phyloP scores from a whole-genome alignment of 495 filamentous ascomycete genomes.

The Neurospora intermedia region DNA sequence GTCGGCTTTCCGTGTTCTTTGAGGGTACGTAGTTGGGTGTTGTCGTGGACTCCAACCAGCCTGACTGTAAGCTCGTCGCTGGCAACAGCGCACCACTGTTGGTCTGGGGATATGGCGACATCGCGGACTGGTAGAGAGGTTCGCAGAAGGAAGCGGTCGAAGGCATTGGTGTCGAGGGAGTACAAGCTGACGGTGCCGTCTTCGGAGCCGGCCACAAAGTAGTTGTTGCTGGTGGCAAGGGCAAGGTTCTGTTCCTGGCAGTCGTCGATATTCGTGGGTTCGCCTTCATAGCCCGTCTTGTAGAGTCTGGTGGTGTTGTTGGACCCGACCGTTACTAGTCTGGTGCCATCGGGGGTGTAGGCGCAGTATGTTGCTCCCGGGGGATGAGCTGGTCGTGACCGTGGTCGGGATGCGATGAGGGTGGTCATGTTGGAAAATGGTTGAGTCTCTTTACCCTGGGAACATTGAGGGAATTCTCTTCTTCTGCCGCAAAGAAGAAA shows the following conservation, averaged over 20 bases:
- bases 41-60: constrained; percentile 72
- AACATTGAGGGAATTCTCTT: neutral
- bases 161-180: constrained; percentile 60
- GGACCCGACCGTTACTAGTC: constrained; percentile 70
- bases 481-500: neutral
- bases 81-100: constrained; percentile 84
- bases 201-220: constrained; percentile 80
- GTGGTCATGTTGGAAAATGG: constrained; percentile 30
- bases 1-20: constrained; percentile 72
- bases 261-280: constrained; percentile 83
- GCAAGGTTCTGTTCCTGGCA: constrained; percentile 70
- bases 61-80: constrained; percentile 92
- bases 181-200: constrained; percentile 90
- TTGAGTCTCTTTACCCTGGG: neutral
- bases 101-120: constrained; percentile 71
- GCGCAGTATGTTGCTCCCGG: constrained; percentile 41
- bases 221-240: constrained; percentile 67
- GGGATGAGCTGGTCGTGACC: constrained; percentile 43
- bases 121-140: constrained; percentile 77
- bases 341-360: constrained; percentile 47
- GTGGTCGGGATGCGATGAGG: constrained; percentile 34
- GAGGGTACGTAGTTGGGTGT: constrained; percentile 59
- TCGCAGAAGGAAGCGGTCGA: constrained; percentile 71
- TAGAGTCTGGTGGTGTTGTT: constrained; percentile 88
- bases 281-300: constrained; percentile 78